Percentiles rank a stretch among this genome's conserved stretches.
These are phyloP conservation scores for Xylaria polymorpha DNA, from an alignment of 2,329 filamentous ascomycete genomes.

Conservation along the genomic window DNA sequence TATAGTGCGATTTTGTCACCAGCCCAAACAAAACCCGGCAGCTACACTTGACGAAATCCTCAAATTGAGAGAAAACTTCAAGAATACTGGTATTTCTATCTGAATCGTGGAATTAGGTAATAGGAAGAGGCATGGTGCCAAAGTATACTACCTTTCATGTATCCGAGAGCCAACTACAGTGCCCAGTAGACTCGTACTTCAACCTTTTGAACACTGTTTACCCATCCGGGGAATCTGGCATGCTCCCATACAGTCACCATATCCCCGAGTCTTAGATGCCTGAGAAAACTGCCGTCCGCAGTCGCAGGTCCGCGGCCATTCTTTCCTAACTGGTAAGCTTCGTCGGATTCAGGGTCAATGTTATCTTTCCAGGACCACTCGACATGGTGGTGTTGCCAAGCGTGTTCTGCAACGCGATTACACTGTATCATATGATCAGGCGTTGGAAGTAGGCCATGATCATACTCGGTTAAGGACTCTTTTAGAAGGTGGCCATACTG, in stretches of 20 bases:
- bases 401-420: slow-evolving; percentile 55
- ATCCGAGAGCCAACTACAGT: slow-evolving; percentile 1
- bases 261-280: slow-evolving; percentile 67
- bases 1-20: background rate
- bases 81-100: background rate
- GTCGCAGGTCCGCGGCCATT: slow-evolving; percentile 63
- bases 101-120: background rate
- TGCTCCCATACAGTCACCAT: slow-evolving; percentile 71
- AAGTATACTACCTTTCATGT: background rate
- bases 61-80: too few species aligned
- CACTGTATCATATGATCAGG: slow-evolving; percentile 60
- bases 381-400: slow-evolving; percentile 58
- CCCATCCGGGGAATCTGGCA: slow-evolving; percentile 66
- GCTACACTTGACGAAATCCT: too few species aligned
- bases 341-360: slow-evolving; percentile 56
- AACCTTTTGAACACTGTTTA: slow-evolving; percentile 61
- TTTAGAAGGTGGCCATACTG: slow-evolving; percentile 46
- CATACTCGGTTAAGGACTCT: slow-evolving; percentile 47
- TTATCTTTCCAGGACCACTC: slow-evolving; percentile 66
- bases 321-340: slow-evolving; percentile 53
- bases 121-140: background rate
- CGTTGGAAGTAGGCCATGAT: slow-evolving; percentile 53
- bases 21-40: background rate
- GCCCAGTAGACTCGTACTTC: slow-evolving; percentile 71
- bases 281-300: slow-evolving; percentile 66